These are phyloP conservation scores for Diplodia scrobiculata DNA, from an alignment of 2,329 filamentous ascomycete genomes.

Conservation along the genomic window DNA sequence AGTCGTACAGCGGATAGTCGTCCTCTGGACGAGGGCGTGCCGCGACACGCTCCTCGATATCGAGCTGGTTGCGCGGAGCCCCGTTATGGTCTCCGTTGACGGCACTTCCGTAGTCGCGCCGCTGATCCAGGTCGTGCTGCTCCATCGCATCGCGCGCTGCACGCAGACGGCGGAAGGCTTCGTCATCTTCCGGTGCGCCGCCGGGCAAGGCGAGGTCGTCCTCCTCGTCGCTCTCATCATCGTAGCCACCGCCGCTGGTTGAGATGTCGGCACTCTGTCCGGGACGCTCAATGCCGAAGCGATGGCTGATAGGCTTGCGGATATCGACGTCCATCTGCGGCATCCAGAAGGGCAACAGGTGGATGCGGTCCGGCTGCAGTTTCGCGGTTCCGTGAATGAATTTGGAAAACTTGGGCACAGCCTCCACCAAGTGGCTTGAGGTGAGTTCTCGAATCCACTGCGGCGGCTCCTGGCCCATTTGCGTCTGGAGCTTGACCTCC, in stretches of 20 bases:
- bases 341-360: slow-evolving; percentile 94
- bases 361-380: slow-evolving; percentile 82
- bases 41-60: slow-evolving; percentile 81
- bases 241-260: slow-evolving; percentile 75
- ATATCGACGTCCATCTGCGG: slow-evolving; percentile 99
- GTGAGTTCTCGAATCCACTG: slow-evolving; percentile 96
- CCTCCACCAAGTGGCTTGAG: slow-evolving; percentile 90
- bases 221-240: slow-evolving; percentile 70
- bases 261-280: slow-evolving; percentile 72
- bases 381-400: slow-evolving; percentile 95
- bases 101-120: slow-evolving; percentile 49
- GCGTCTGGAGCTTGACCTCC: slow-evolving; percentile 96
- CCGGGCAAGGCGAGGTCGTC: slow-evolving; percentile 43
- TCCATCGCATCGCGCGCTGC: slow-evolving; percentile 55
- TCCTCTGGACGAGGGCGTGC: slow-evolving; percentile 63
- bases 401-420: slow-evolving; percentile 99
- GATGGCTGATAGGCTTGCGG: slow-evolving; percentile 82
- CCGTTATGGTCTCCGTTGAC: slow-evolving; percentile 38
- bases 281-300: slow-evolving; percentile 86
- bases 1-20: slow-evolving; percentile 88
- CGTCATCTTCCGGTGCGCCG: slow-evolving; percentile 46
- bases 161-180: slow-evolving; percentile 52
- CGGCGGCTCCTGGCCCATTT: slow-evolving; percentile 89
- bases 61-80: slow-evolving; percentile 52
- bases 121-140: slow-evolving; percentile 54